Evolutionary conservation across 257 asterid genomes (phyloP), one percentile per base, ranked within the genome.

Genomic region (Solanum pinnatisectum): DNA sequence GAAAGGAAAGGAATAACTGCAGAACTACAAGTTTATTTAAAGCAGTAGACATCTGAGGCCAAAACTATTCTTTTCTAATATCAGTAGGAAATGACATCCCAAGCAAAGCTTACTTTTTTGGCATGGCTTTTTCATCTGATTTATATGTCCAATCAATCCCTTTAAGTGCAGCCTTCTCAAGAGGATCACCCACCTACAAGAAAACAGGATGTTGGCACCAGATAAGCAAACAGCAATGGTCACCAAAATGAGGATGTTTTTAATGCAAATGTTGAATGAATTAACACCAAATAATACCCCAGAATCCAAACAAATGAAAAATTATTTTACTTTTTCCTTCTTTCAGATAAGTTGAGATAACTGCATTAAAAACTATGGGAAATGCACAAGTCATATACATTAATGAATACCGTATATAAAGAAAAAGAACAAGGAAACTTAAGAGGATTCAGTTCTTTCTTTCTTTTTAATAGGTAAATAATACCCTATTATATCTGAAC

Each of bases 151-250:
- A 97, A 49, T 94, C 98, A 76, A 97, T 96, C 92, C 98, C 99
- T 88, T 94, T 94, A 65, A 97, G 94, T n/a, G 99, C 98, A 89
- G 98, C 98, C 91, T 95, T 96, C 92, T 97, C 99, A 91, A 97
- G 98, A 88, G 99, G 99, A 93, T 97, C 99, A n/a, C 99, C 99
- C 87, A 97, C 99, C 99, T 97, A 92, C 88, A 92, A 83, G 84
- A 52, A 91, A 88, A 87, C 52, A 91, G 78, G 79, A 46, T 23
- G 88, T 37, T 35, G 63, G 37, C 72, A 86, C 82, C 40, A 37
- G 85, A 86, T 86, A 52, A 52, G 63, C 63, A 52, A 81, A 30
- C 44, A 81, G 85, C 27, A 30, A 46, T 5, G 20, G 32, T 49
- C 85, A 9, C 33, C 42, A 81, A 49, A 81, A 30, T 44, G 67